Percentiles rank a stretch among this genome's conserved stretches.
Conservation (phyloP, 768 basidiomycete genomes). For the Termitomyces sp. region DNA sequence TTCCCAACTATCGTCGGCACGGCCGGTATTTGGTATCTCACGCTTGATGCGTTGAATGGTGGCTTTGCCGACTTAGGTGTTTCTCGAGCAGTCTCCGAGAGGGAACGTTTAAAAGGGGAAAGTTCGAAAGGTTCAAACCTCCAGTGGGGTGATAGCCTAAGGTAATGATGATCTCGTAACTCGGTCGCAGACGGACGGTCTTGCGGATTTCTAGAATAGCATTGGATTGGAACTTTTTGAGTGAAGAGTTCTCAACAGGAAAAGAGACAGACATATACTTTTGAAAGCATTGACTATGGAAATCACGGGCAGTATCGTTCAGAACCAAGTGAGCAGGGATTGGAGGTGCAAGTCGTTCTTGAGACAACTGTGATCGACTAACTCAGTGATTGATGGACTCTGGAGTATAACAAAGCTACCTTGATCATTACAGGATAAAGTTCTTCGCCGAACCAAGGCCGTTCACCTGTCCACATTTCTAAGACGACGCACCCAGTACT, state of each 20-base stretch:
- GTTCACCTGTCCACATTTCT: conserved; percentile 93
- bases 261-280: conserved; percentile 35
- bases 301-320: conserved; percentile 59
- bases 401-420: conserved; percentile 33
- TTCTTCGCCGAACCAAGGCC: conserved; percentile 81
- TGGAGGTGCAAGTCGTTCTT: conserved; percentile 65
- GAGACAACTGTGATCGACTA: conserved; percentile 47
- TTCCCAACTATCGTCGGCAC: not conserved
- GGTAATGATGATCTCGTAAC: conserved; percentile 61
- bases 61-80: conserved; percentile 3
- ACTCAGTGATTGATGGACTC: not conserved
- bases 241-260: not conserved
- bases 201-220: conserved; percentile 50
- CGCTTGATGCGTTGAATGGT: not conserved
- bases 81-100: conserved; percentile 7
- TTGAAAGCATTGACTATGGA: conserved; percentile 73
- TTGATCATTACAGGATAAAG: conserved; percentile 74
- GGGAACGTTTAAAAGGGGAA: conserved; percentile 1
- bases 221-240: not conserved
- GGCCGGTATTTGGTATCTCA: not conserved
- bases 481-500: conserved; percentile 88
- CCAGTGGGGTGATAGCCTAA: conserved; percentile 53
- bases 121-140: conserved; percentile 17
- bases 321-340: conserved; percentile 64
- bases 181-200: conserved; percentile 63